phyloP scores from a whole-genome alignment of 1,139 yeast species.

The Kluyveromyces sp. region DNA sequence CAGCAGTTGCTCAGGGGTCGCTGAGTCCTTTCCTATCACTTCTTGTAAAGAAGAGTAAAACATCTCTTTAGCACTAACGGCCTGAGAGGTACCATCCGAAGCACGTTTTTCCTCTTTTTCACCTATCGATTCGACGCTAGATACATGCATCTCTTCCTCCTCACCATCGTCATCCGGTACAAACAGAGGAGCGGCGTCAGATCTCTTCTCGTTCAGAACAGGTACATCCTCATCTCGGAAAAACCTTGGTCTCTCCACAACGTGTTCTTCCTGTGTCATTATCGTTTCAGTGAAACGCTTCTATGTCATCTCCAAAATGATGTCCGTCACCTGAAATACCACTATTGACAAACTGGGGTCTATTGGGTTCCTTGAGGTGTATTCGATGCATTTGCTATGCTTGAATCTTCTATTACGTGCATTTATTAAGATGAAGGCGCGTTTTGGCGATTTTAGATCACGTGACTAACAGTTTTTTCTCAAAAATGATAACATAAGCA shows the following conservation, averaged over 20 bases:
- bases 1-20: background rate
- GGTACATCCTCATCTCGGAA: conserved; percentile 1
- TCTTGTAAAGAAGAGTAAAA: conserved; percentile 1
- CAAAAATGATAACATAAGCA: too few species aligned
- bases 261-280: conserved; percentile 1
- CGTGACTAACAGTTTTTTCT: background rate
- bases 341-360: too few species aligned
- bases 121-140: background rate
- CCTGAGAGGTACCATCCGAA: background rate
- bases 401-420: too few species aligned
- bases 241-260: conserved; percentile 1
- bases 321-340: too few species aligned
- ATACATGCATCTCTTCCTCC: background rate
- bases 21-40: background rate
- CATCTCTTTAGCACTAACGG: background rate
- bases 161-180: conserved; percentile 2
- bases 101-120: background rate
- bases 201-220: background rate
- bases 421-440: too few species aligned
- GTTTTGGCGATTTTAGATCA: background rate
- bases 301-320: background rate
- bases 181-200: background rate
- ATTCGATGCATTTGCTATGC: too few species aligned
- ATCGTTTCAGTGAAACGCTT: background rate
- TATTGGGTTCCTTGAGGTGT: too few species aligned